These are phyloP conservation scores for Uronychia binucleata DNA, from an alignment of 73 alveolate species.

Conservation along the genomic window DNA sequence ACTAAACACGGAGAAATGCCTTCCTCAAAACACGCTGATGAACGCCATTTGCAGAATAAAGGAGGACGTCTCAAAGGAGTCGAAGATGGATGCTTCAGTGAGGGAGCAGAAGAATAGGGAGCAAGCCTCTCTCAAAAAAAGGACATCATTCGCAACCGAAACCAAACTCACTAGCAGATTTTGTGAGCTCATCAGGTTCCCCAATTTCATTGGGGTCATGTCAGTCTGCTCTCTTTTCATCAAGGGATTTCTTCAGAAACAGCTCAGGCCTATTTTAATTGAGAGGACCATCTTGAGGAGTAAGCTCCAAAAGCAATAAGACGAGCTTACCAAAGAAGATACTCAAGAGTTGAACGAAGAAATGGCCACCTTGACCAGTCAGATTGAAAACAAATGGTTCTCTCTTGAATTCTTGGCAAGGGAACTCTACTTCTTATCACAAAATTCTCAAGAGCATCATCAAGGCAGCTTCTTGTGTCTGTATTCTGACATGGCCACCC, in stretches of 20 bases:
- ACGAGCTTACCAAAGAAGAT: not conserved
- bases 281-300: not conserved
- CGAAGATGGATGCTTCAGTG: not conserved
- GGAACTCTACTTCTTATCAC: slow-evolving; percentile 14
- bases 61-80: not conserved
- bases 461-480: not conserved
- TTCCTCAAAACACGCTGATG: not conserved
- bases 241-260: slow-evolving; percentile 16
- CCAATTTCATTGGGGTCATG: not conserved
- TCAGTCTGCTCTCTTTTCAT: not conserved
- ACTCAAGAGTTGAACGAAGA: not conserved
- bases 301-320: not conserved
- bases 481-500: not conserved
- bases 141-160: not conserved
- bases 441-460: not conserved
- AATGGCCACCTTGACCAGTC: not conserved
- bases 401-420: slow-evolving; percentile 11
- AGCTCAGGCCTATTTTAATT: not conserved
- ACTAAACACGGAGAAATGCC: not conserved
- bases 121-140: not conserved
- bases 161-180: not conserved
- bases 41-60: not conserved
- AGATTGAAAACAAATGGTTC: slow-evolving; percentile 3
- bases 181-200: not conserved
- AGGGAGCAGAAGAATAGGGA: not conserved